Conservation (phyloP, 768 basidiomycete genomes). For the Naematelia aurantialba region DNA sequence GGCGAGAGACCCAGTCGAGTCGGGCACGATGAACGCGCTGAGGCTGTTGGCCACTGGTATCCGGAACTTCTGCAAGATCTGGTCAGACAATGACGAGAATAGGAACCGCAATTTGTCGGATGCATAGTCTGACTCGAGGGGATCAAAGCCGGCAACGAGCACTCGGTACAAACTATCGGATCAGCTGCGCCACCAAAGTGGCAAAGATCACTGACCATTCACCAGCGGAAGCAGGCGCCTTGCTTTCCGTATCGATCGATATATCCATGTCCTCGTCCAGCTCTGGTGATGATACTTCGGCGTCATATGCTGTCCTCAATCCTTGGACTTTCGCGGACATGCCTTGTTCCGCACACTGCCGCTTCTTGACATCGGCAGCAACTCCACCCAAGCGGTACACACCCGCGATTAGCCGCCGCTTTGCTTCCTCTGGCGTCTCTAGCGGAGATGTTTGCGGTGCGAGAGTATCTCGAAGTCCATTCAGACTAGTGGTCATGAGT, state of each 20-base stretch:
- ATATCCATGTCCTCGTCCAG: constrained; percentile 8
- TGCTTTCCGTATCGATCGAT: constrained; percentile 26
- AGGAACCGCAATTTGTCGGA: constrained; percentile 25
- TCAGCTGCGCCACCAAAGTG: neutral
- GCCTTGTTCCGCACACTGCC: constrained; percentile 14
- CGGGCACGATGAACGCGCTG: constrained; percentile 40
- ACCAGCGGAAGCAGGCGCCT: constrained; percentile 26
- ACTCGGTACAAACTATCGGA: constrained; percentile 25
- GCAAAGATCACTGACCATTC: constrained; percentile 28
- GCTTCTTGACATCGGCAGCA: constrained; percentile 27
- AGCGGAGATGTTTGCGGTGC: constrained; percentile 5
- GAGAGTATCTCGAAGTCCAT: constrained; percentile 20
- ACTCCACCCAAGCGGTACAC: constrained; percentile 31
- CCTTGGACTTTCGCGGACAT: constrained; percentile 25
- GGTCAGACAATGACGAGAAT: constrained; percentile 13
- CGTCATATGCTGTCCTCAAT: constrained; percentile 11
- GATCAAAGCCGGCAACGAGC: constrained; percentile 27
- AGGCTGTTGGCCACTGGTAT: constrained; percentile 28
- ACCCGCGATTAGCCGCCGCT: constrained; percentile 12
- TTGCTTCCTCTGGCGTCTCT: constrained; percentile 20
- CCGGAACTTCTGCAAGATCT: constrained; percentile 20
- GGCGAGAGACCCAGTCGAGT: constrained; percentile 18
- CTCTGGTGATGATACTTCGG: constrained; percentile 1
- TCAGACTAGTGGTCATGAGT: constrained; percentile 15
- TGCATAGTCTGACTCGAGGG: constrained; percentile 20